Evolutionary conservation across 371 early-diverging fungal genomes (phyloP).

Genomic region (Capniomyces stellatus): DNA sequence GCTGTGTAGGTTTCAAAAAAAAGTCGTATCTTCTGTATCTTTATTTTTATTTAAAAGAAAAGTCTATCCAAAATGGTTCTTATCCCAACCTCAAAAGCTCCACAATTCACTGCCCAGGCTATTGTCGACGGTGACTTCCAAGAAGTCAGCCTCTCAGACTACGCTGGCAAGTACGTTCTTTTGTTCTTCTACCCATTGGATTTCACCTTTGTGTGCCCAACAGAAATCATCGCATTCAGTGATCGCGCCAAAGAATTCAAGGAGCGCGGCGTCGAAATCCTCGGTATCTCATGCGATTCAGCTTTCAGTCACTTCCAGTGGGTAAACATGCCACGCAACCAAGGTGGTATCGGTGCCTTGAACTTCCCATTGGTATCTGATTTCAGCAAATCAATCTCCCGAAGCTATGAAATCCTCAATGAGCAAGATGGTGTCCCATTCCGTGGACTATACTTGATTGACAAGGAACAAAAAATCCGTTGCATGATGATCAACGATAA

Average conservation of each 20-base stretch:
- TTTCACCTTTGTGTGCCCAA: slow-evolving; percentile 78
- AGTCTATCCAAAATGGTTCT: slow-evolving; percentile 28
- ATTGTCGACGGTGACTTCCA: slow-evolving; percentile 53
- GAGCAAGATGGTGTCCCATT: slow-evolving; percentile 39
- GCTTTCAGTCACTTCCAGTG: slow-evolving; percentile 41
- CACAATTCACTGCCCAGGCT: slow-evolving; percentile 48
- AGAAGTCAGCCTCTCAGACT: slow-evolving; percentile 58
- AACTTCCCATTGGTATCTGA: slow-evolving; percentile 72
- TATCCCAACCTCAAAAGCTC: slow-evolving; percentile 31
- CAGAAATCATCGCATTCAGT: slow-evolving; percentile 78
- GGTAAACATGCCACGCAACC: slow-evolving; percentile 50
- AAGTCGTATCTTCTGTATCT: too few relatives aligned
- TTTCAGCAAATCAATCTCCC: slow-evolving; percentile 63
- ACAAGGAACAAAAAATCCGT: slow-evolving; percentile 68
- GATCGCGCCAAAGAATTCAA: slow-evolving; percentile 72
- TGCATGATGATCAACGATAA: slow-evolving; percentile 61
- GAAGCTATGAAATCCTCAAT: slow-evolving; percentile 61
- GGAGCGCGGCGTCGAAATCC: slow-evolving; percentile 46
- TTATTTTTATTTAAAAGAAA: too few relatives aligned
- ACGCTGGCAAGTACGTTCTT: slow-evolving; percentile 65
- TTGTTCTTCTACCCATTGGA: slow-evolving; percentile 73
- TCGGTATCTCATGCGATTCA: slow-evolving; percentile 70
- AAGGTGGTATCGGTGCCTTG: slow-evolving; percentile 89
- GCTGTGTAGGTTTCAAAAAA: too few relatives aligned
- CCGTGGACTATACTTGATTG: slow-evolving; percentile 85